phyloP scores from a whole-genome alignment of 2,329 filamentous ascomycete species.

The Huntiella decipiens region DNA sequence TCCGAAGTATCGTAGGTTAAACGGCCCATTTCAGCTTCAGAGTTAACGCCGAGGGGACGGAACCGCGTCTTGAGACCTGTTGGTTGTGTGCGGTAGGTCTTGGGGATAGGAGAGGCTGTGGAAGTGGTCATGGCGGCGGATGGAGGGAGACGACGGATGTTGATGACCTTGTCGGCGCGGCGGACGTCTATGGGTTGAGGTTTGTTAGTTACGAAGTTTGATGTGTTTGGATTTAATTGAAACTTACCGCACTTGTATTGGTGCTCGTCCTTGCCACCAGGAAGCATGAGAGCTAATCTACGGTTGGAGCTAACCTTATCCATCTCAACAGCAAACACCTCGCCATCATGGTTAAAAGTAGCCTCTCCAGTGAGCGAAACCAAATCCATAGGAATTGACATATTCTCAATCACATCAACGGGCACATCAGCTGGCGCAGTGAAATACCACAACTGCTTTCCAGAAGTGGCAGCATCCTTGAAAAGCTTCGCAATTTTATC shows the following conservation, averaged over 20 bases:
- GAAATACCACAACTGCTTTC: conserved; percentile 68
- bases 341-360: conserved; percentile 42
- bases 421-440: conserved; percentile 51
- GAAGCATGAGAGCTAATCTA: conserved; percentile 13
- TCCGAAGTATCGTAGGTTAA: conserved; percentile 9
- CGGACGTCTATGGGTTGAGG: conserved; percentile 3
- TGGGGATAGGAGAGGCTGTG: conserved; percentile 13
- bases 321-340: conserved; percentile 40
- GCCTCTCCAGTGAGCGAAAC: conserved; percentile 27
- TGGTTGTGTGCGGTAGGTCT: conserved; percentile 42
- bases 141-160: conserved; percentile 7
- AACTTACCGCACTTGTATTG: conserved; percentile 11
- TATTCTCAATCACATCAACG: conserved; percentile 45
- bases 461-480: conserved; percentile 37
- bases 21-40: conserved; percentile 24
- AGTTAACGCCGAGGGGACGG: conserved; percentile 39
- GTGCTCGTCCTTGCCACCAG: conserved; percentile 7
- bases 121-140: conserved; percentile 1
- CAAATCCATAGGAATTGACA: conserved; percentile 40
- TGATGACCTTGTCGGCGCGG: conserved; percentile 7
- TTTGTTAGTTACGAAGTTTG: neutral
- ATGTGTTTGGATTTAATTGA: neutral
- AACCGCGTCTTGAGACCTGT: conserved; percentile 48
- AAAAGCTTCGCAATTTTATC: conserved; percentile 36
- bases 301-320: conserved; percentile 30